Evolutionary conservation across 352 stramenopile genomes (phyloP).

Genomic region (Phytophthora pini): DNA sequence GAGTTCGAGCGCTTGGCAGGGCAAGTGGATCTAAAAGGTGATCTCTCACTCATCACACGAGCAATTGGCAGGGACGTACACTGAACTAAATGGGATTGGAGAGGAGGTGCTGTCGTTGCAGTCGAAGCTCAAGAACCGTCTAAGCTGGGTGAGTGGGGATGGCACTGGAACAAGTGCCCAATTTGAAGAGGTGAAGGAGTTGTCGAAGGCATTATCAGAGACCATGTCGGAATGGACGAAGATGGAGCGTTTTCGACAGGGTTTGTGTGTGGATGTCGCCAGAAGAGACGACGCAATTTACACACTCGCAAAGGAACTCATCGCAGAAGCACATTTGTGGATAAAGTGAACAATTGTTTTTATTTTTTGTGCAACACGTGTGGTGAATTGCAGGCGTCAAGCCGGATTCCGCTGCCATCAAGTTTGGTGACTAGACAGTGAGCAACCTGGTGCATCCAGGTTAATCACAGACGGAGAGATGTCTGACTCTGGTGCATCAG

Average conservation of each 20-base stretch:
- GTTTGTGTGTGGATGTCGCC: neutral
- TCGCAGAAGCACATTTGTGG: neutral
- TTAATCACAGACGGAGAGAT: too few relatives aligned
- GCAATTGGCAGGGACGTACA: neutral
- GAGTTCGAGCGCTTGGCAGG: neutral
- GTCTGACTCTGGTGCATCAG: too few relatives aligned
- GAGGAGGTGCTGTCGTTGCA: neutral
- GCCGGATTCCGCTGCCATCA: too few relatives aligned
- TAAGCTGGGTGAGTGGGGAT: neutral
- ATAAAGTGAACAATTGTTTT: neutral
- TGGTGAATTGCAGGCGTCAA: too few relatives aligned
- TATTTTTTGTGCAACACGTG: neutral
- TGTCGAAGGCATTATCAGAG: neutral
- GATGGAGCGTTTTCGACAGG: neutral
- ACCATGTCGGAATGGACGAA: neutral
- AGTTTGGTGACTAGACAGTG: too few relatives aligned
- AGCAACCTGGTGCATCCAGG: too few relatives aligned
- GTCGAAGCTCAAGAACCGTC: neutral
- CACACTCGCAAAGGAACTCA: neutral
- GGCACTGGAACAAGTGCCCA: neutral
- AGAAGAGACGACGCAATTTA: neutral
- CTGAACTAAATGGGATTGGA: neutral
- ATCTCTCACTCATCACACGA: neutral
- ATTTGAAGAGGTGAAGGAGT: neutral
- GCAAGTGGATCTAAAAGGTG: neutral